Evolutionary conservation across 2,329 filamentous ascomycete species (phyloP).

Genomic region (Sclerotinia trifoliorum): DNA sequence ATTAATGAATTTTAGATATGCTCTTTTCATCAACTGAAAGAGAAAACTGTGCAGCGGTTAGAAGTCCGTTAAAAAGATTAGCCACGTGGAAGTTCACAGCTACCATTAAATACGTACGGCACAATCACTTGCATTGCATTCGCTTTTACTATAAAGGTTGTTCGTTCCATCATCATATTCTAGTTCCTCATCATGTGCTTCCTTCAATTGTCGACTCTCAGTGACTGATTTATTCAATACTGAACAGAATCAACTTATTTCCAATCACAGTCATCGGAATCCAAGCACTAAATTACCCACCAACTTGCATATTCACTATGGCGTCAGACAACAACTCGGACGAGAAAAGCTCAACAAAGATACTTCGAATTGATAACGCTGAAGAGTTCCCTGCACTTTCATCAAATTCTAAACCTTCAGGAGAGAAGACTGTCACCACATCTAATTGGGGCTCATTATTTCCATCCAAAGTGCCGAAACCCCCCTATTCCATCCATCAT

Average conservation of each 20-base stretch:
- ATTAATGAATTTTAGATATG: not conserved
- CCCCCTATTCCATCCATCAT: not conserved
- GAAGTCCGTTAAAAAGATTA: not conserved
- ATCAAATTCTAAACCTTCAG: not conserved
- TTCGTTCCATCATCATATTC: not conserved
- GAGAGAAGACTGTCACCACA: not conserved
- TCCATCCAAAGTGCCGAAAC: not conserved
- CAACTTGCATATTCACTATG: conserved; percentile 10
- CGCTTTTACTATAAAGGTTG: conserved; percentile 3
- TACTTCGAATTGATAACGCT: not conserved
- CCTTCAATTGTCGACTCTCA: not conserved
- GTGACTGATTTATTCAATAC: not conserved
- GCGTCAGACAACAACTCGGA: not conserved
- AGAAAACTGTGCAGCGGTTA: not conserved
- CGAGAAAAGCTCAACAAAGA: not conserved
- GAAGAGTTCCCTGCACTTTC: conserved; percentile 17
- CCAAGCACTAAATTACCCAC: not conserved
- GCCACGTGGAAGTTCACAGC: not conserved
- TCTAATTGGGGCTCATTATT: conserved; percentile 12
- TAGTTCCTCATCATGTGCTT: not conserved
- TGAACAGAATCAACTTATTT: not conserved
- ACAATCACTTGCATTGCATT: conserved; percentile 16
- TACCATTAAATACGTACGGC: not conserved
- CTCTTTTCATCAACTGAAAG: not conserved
- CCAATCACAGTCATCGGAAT: not conserved